These are phyloP conservation scores for Arthrobotrys musiformis DNA, from an alignment of 2,329 filamentous ascomycete genomes.

Conservation along the genomic window DNA sequence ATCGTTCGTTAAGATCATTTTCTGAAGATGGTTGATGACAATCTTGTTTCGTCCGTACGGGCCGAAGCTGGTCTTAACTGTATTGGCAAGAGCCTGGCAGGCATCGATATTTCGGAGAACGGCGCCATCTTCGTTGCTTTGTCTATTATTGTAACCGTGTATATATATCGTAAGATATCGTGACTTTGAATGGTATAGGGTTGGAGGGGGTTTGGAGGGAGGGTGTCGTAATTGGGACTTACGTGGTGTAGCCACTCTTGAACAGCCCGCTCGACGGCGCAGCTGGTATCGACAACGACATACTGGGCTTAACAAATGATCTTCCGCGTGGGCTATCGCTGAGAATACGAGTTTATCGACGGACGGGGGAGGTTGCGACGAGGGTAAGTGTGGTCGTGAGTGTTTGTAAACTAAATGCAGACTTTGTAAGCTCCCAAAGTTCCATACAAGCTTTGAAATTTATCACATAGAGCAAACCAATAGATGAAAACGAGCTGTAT, in stretches of 20 bases:
- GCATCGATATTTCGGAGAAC: constrained; percentile 98
- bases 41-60: constrained; percentile 99
- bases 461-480: too few species aligned
- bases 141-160: constrained; percentile 74
- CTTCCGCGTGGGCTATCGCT: constrained; percentile 64
- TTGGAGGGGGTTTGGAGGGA: constrained; percentile 55
- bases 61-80: constrained; percentile 94
- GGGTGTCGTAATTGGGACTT: constrained; percentile 61
- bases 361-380: constrained; percentile 63
- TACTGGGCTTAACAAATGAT: constrained; percentile 63
- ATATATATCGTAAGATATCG: constrained; percentile 21
- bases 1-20: constrained; percentile 99
- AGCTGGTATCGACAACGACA: constrained; percentile 96
- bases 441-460: neutral
- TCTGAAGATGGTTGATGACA: constrained; percentile 99
- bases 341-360: constrained; percentile 68
- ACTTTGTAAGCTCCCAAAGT: neutral
- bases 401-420: constrained; percentile 1
- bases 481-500: neutral
- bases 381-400: neutral
- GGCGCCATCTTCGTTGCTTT: constrained; percentile 98
- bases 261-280: constrained; percentile 94
- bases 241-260: constrained; percentile 97
- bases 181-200: constrained; percentile 49
- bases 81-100: constrained; percentile 93